These are phyloP conservation scores for Taphrina confusa DNA, from an alignment of 1,139 yeast species.

Conservation along the genomic window DNA sequence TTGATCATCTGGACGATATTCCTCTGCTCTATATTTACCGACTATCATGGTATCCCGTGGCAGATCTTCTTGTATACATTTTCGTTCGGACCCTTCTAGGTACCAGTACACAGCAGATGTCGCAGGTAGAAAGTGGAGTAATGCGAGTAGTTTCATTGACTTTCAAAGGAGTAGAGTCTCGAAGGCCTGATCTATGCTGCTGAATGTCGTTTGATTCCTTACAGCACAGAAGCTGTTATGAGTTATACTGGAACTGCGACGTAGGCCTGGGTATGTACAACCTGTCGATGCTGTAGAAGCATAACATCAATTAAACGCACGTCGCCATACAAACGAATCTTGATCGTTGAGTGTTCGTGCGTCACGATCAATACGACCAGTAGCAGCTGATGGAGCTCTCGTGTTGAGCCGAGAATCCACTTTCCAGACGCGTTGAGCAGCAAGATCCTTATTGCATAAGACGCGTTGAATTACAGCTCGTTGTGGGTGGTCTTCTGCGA, in stretches of 20 bases:
- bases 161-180: too few species aligned
- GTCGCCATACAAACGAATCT: too few species aligned
- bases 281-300: too few species aligned
- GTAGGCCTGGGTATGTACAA: too few species aligned
- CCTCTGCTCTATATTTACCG: conserved; percentile 63
- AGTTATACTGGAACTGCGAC: too few species aligned
- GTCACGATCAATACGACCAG: conserved; percentile 1
- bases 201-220: too few species aligned
- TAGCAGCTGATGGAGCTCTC: not conserved
- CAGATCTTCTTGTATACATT: conserved; percentile 68
- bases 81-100: conserved; percentile 58
- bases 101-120: conserved; percentile 53
- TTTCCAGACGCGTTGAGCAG: not conserved
- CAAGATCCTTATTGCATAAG: conserved; percentile 3
- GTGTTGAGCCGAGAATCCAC: not conserved
- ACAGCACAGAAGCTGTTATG: too few species aligned
- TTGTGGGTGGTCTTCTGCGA: too few species aligned
- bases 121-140: conserved; percentile 24
- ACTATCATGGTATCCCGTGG: conserved; percentile 60
- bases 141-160: conserved; percentile 24
- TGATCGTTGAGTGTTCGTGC: not conserved
- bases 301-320: too few species aligned
- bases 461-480: too few species aligned
- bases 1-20: conserved; percentile 43
- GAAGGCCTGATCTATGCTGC: too few species aligned